A percentile compares a stretch with the other conserved stretches of the same genome.
Conservation (phyloP, 2,329 filamentous ascomycete genomes). For the Claviceps fusiformis region DNA sequence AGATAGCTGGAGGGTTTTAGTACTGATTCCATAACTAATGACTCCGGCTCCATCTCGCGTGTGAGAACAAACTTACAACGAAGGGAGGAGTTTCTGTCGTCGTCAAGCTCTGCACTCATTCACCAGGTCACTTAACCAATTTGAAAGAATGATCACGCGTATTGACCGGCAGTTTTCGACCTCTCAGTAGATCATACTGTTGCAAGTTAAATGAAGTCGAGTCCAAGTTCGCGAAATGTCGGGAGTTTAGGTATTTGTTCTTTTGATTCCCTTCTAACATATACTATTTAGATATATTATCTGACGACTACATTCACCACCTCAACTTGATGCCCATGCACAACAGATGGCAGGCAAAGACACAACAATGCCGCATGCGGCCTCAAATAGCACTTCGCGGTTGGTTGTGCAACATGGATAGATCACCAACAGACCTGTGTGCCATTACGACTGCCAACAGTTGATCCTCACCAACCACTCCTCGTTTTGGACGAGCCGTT, state of each 20-base stretch:
- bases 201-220: neutral
- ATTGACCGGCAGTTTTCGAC: neutral
- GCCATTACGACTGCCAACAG: conserved; percentile 6
- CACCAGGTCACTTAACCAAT: neutral
- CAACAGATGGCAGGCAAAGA: neutral
- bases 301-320: neutral
- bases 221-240: neutral
- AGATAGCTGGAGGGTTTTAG: neutral
- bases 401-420: conserved; percentile 5
- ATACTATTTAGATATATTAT: conserved; percentile 5
- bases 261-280: neutral
- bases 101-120: neutral
- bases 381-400: conserved; percentile 8
- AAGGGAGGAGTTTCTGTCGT: neutral
- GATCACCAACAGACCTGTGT: conserved; percentile 7
- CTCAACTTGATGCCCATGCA: neutral
- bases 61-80: neutral
- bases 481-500: conserved; percentile 7
- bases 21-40: neutral
- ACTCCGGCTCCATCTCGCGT: too few relatives aligned
- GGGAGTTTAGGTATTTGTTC: conserved; percentile 1
- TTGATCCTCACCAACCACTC: conserved; percentile 6
- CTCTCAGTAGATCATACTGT: neutral
- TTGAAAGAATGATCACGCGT: neutral
- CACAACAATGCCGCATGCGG: conserved; percentile 8